phyloP scores from a whole-genome alignment of 805 yeast genomes.

The Metschnikowia peoriensis region DNA sequence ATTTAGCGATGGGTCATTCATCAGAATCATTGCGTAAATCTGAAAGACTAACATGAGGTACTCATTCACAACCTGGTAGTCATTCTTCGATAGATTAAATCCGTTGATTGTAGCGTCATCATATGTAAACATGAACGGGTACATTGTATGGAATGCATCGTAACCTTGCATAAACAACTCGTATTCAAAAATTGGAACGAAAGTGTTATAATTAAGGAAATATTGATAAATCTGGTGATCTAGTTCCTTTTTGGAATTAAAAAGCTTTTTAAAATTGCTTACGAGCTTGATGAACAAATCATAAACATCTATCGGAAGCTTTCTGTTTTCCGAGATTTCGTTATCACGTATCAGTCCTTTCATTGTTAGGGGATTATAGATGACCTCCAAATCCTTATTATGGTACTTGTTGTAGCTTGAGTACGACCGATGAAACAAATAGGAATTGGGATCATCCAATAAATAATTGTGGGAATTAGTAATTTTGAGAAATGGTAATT shows the following conservation, averaged over 20 bases:
- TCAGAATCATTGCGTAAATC: slow-evolving; percentile 51
- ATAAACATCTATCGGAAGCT: slow-evolving; percentile 40
- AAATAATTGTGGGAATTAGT: slow-evolving; percentile 43
- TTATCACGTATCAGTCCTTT: slow-evolving; percentile 9
- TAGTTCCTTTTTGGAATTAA: slow-evolving; percentile 35
- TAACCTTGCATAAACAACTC: slow-evolving; percentile 52
- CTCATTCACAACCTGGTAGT: slow-evolving; percentile 41
- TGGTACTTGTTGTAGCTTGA: slow-evolving; percentile 35
- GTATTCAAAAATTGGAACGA: slow-evolving; percentile 55
- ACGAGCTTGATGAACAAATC: slow-evolving; percentile 44
- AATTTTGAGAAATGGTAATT: slow-evolving; percentile 43
- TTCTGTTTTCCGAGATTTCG: slow-evolving; percentile 2
- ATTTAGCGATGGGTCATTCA: slow-evolving; percentile 47
- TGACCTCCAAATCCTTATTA: slow-evolving; percentile 36
- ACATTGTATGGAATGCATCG: slow-evolving; percentile 47
- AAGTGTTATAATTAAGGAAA: slow-evolving; percentile 51
- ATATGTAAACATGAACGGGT: slow-evolving; percentile 46
- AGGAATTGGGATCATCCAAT: slow-evolving; percentile 42
- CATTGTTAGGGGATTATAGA: slow-evolving; percentile 41
- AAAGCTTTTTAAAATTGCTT: slow-evolving; percentile 42
- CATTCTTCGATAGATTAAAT: slow-evolving; percentile 43
- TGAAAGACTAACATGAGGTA: slow-evolving; percentile 45
- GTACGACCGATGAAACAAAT: slow-evolving; percentile 40
- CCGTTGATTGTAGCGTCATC: slow-evolving; percentile 47
- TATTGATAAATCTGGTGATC: slow-evolving; percentile 49